phyloP scores from a whole-genome alignment of 257 asterid species.

The Knoxia roxburghii region DNA sequence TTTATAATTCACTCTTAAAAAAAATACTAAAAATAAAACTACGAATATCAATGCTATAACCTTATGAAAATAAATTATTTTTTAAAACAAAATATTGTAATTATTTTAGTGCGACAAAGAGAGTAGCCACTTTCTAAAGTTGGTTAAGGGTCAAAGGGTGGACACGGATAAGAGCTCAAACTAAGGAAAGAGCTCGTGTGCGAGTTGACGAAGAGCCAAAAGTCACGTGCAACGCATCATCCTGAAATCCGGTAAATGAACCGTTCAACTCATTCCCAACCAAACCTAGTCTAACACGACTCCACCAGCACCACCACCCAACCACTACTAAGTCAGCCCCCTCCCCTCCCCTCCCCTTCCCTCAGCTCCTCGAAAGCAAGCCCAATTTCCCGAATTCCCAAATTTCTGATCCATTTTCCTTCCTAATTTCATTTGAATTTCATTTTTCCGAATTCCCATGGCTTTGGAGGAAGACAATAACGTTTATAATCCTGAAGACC shows the following conservation, averaged over 20 bases:
- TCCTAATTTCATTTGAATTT: no score
- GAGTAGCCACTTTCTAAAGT: no score
- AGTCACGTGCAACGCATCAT: constrained; percentile 14
- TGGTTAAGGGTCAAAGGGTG: no score
- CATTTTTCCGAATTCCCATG: constrained; percentile 15
- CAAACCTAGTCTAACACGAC: constrained; percentile 12
- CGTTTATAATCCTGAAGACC: constrained; percentile 28
- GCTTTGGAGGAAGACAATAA: constrained; percentile 19
- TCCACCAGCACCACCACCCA: constrained; percentile 7
- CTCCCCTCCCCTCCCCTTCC: not conserved
- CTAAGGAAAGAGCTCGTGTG: no score
- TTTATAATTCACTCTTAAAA: no score
- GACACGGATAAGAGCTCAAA: no score
- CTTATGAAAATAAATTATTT: no score
- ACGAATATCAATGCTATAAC: no score
- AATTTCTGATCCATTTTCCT: not conserved
- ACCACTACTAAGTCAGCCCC: not conserved
- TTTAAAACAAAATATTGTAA: no score
- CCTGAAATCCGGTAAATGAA: constrained; percentile 12
- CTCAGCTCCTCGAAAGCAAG: not conserved
- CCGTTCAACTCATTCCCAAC: constrained; percentile 12
- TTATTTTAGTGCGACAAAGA: no score
- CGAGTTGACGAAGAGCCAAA: not conserved
- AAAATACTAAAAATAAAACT: no score
- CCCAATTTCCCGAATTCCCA: not conserved